Conservation (phyloP, 305 asterid species). For the Fraxinus floribunda region DNA sequence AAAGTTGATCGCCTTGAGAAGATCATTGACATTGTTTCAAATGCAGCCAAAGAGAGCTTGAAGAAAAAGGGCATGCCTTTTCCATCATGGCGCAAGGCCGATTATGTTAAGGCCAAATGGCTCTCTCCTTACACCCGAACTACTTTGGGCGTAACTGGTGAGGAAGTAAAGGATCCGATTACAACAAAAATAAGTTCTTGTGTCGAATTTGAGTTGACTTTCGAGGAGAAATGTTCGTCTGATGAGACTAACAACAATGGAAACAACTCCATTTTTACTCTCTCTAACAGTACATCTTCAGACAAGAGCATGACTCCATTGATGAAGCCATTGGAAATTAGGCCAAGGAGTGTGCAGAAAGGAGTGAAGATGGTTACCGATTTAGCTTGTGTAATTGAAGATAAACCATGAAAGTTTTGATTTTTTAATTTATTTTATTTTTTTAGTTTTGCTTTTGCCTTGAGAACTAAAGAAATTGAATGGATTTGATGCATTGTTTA, state of each 20-base stretch:
- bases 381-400: slow-evolving; percentile 63
- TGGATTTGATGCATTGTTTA: too few relatives aligned
- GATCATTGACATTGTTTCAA: slow-evolving; percentile 55
- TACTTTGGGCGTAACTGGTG: not conserved
- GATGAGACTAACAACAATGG: not conserved
- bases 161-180: not conserved
- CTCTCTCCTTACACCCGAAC: slow-evolving; percentile 55
- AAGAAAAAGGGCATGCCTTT: slow-evolving; percentile 87
- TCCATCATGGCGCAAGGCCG: slow-evolving; percentile 88
- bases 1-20: slow-evolving; percentile 71
- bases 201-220: slow-evolving; percentile 23
- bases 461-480: too few relatives aligned
- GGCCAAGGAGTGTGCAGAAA: slow-evolving; percentile 39
- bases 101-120: slow-evolving; percentile 85
- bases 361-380: slow-evolving; percentile 62
- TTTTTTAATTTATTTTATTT: too few relatives aligned
- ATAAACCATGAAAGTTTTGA: slow-evolving; percentile 42
- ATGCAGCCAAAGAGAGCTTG: slow-evolving; percentile 75
- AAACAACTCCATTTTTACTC: not conserved
- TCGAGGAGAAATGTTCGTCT: slow-evolving; percentile 24
- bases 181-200: not conserved
- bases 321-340: slow-evolving; percentile 42
- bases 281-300: not conserved
- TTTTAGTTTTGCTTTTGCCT: too few relatives aligned
- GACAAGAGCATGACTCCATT: slow-evolving; percentile 8